phyloP scores from a whole-genome alignment of 2,329 filamentous ascomycete species.

The Trichoderma atroviride region DNA sequence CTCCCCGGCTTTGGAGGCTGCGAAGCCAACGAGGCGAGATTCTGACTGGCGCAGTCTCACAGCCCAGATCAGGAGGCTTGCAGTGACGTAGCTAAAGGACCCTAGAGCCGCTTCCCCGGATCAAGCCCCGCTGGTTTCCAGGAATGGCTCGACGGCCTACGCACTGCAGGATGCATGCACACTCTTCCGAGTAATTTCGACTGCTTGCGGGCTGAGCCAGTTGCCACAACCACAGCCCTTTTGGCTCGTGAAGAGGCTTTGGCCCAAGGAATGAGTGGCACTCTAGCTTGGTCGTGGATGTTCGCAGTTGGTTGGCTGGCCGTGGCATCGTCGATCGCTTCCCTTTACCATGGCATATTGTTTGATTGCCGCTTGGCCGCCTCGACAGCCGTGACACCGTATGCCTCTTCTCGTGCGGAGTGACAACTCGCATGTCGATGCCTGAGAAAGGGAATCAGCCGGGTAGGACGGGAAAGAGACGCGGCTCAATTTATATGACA shows the following conservation, averaged over 20 bases:
- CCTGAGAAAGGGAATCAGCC: background rate
- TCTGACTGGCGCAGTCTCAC: background rate
- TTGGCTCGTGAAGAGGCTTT: background rate
- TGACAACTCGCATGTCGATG: background rate
- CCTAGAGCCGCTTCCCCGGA: slow-evolving; percentile 17
- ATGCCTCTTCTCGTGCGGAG: background rate
- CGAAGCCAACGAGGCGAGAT: background rate
- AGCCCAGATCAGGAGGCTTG: background rate
- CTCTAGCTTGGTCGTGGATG: background rate
- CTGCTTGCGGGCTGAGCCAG: slow-evolving; percentile 6
- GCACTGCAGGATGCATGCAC: background rate
- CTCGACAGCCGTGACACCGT: too few species aligned
- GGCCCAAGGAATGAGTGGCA: background rate
- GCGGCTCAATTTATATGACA: background rate
- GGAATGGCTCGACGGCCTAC: background rate
- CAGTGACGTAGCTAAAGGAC: slow-evolving; percentile 13
- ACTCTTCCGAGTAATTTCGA: slow-evolving; percentile 13
- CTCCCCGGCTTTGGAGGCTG: background rate
- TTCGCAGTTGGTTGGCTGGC: background rate
- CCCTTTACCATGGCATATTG: background rate
- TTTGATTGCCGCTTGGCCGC: background rate
- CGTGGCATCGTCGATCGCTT: background rate
- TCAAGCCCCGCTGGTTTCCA: slow-evolving; percentile 1
- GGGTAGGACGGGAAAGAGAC: slow-evolving; percentile 10
- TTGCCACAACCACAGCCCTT: slow-evolving; percentile 16